These are phyloP conservation scores for Syzygium jambos DNA, from an alignment of 345 rosid genomes.

Conservation along the genomic window DNA sequence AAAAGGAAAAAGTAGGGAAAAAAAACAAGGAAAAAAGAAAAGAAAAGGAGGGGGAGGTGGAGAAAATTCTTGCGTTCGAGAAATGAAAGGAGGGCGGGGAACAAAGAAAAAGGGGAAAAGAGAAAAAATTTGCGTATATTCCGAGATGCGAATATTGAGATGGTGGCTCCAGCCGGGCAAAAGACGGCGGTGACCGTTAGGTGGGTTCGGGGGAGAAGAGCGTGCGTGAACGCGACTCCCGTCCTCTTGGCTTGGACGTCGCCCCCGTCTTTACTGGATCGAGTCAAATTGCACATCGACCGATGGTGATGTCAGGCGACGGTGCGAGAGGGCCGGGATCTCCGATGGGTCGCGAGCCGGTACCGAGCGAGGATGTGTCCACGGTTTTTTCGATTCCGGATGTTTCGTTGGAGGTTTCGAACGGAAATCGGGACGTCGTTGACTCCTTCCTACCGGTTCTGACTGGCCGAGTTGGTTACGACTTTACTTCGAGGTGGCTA, in stretches of 20 bases:
- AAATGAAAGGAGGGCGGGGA: background rate
- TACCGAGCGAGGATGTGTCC: background rate
- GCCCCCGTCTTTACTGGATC: too few relatives aligned
- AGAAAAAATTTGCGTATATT: constrained; percentile 4
- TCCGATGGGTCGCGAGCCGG: background rate
- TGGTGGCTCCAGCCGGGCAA: constrained; percentile 12
- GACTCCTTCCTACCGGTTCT: background rate
- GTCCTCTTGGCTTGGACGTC: too few relatives aligned
- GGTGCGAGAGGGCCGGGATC: background rate
- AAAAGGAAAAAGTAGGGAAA: too few relatives aligned
- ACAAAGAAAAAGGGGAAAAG: too few relatives aligned
- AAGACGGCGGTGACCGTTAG: background rate
- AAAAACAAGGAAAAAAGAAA: background rate
- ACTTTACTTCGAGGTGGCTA: background rate
- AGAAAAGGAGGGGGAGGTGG: background rate
- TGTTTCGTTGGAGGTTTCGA: too few relatives aligned
- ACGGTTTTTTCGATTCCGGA: background rate
- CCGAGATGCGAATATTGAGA: constrained; percentile 1
- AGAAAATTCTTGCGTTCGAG: constrained; percentile 1
- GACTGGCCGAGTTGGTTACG: background rate
- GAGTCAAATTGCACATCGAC: too few relatives aligned
- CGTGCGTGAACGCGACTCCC: too few relatives aligned
- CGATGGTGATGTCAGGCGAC: background rate
- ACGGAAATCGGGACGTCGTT: background rate
- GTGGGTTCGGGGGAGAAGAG: background rate